Conservation (phyloP, 176 grass and related monocot genomes). For the Guadua angustifolia region DNA sequence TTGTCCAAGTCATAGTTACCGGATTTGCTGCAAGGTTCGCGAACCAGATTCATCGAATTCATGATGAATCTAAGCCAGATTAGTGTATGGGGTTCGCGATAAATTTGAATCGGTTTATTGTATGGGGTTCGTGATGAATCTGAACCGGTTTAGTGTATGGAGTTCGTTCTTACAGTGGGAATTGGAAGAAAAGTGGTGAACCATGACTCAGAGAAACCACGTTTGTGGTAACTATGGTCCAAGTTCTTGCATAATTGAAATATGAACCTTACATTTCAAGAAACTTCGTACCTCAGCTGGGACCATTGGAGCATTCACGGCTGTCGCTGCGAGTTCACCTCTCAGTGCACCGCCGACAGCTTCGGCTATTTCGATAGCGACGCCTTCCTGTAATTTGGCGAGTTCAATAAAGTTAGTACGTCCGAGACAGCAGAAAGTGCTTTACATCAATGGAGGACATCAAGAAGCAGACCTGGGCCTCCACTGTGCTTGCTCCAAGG, state of each 20-base stretch:
- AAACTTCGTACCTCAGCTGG: constrained; percentile 66
- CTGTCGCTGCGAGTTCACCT: constrained; percentile 81
- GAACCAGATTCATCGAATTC: too few species aligned
- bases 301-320: constrained; percentile 99
- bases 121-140: too few species aligned
- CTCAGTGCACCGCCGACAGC: constrained; percentile 80
- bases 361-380: constrained; percentile 93
- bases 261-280: not conserved
- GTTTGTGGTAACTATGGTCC: not conserved
- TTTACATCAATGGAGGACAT: constrained; percentile 1
- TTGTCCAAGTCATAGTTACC: not conserved
- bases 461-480: constrained; percentile 81
- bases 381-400: constrained; percentile 69
- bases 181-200: too few species aligned
- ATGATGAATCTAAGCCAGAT: too few species aligned
- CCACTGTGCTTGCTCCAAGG: constrained; percentile 93
- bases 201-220: too few species aligned
- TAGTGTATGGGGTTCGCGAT: too few species aligned
- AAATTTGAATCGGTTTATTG: too few species aligned
- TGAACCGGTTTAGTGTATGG: too few species aligned
- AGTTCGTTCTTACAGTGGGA: too few species aligned
- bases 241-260: not conserved
- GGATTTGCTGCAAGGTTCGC: too few species aligned
- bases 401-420: constrained; percentile 35
- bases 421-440: not conserved